These are phyloP conservation scores for Anaeromyces robustus DNA, from an alignment of 192 early-diverging fungal species.

Conservation along the genomic window DNA sequence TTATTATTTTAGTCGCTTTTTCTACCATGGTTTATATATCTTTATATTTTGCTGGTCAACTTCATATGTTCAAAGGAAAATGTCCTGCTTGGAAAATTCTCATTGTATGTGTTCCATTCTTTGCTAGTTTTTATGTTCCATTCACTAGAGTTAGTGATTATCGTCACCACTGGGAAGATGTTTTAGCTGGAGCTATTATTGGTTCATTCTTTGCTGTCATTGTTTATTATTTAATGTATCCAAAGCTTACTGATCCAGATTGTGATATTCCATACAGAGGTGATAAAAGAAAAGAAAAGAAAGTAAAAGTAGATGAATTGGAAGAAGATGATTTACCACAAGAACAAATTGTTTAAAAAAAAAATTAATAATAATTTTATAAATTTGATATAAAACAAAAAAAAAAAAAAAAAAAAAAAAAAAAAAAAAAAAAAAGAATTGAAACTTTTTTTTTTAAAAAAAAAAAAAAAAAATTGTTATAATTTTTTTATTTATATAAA, in stretches of 20 bases:
- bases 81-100: conserved; percentile 55
- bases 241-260: background rate
- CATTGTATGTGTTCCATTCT: conserved; percentile 34
- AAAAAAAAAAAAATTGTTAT: no score
- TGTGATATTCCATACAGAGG: background rate
- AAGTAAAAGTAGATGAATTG: no score
- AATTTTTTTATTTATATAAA: no score
- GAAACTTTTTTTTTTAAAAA: no score
- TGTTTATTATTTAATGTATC: background rate
- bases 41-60: background rate
- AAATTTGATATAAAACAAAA: no score
- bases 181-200: conserved; percentile 23
- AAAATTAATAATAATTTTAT: no score
- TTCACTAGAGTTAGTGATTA: conserved; percentile 59
- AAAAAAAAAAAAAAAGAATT: no score
- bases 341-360: no score
- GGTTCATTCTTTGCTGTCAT: background rate
- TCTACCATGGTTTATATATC: background rate
- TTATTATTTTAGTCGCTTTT: background rate
- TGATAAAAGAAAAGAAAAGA: no score
- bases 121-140: conserved; percentile 40
- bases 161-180: conserved; percentile 67
- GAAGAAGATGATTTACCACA: no score
- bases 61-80: conserved; percentile 23
- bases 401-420: no score